phyloP scores from a whole-genome alignment of 345 rosid species.

The Populus tremula region DNA sequence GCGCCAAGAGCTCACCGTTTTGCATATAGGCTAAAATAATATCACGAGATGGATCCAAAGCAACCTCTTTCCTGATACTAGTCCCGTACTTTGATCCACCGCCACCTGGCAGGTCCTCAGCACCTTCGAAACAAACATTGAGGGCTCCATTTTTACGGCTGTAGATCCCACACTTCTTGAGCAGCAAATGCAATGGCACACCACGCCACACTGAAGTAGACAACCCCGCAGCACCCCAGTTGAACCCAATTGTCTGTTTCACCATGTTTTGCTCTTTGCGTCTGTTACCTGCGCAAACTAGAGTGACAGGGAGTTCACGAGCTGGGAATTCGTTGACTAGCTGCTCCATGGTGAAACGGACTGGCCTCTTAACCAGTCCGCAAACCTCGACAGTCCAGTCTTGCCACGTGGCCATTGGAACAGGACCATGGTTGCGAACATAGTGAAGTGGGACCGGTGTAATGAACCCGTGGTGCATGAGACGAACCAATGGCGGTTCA shows the following conservation, averaged over 20 bases:
- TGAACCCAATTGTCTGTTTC: conserved; percentile 78
- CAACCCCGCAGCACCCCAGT: conserved; percentile 86
- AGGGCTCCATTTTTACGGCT: conserved; percentile 62
- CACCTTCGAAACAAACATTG: conserved; percentile 91
- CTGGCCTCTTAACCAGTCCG: conserved; percentile 70
- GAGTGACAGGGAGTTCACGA: conserved; percentile 71
- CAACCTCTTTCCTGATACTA: conserved; percentile 58
- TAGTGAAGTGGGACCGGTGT: conserved; percentile 92
- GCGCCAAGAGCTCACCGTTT: conserved; percentile 72
- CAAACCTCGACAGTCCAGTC: conserved; percentile 75
- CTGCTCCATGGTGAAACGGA: conserved; percentile 73
- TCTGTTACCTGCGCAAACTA: conserved; percentile 91
- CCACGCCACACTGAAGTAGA: conserved; percentile 92
- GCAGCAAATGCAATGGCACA: conserved; percentile 53
- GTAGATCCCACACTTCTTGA: conserved; percentile 65
- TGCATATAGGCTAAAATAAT: conserved; percentile 90
- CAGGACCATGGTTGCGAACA: conserved; percentile 87
- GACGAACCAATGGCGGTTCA: conserved; percentile 70
- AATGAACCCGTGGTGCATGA: conserved; percentile 94
- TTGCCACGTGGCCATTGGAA: conserved; percentile 64
- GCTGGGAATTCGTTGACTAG: conserved; percentile 55
- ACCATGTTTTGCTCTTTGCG: conserved; percentile 93
- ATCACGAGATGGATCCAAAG: conserved; percentile 83
- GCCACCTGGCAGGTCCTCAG: conserved; percentile 89
- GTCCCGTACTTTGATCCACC: conserved; percentile 95